These are phyloP conservation scores for Tylopilus subfusipes DNA, from an alignment of 768 basidiomycete genomes.

Conservation along the genomic window DNA sequence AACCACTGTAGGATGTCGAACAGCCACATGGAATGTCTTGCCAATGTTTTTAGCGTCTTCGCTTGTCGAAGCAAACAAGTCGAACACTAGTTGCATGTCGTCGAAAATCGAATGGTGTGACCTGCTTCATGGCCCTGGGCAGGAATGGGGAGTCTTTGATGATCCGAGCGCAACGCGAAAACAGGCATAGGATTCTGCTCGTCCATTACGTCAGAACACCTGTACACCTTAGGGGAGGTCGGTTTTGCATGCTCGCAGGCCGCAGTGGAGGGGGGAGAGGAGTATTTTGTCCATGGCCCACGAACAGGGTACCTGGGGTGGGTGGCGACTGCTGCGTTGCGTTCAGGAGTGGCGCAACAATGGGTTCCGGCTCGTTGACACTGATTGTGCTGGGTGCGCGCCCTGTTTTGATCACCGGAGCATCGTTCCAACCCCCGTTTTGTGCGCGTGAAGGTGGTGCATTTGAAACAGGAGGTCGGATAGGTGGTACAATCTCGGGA, in stretches of 20 bases:
- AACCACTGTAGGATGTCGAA: too few species aligned
- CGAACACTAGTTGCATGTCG: too few species aligned
- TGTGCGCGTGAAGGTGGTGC: constrained; percentile 63
- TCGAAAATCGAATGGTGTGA: too few species aligned
- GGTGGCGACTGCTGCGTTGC: too few species aligned
- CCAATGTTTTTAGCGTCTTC: too few species aligned
- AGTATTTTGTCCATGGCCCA: constrained; percentile 35
- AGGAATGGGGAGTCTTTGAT: too few species aligned
- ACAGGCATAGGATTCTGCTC: too few species aligned
- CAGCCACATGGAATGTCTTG: too few species aligned
- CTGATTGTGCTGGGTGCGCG: constrained; percentile 51
- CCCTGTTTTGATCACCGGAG: constrained; percentile 49
- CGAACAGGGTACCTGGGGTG: constrained; percentile 40
- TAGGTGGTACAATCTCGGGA: constrained; percentile 38
- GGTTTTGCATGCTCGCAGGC: constrained; percentile 34
- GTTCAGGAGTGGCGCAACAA: constrained; percentile 81
- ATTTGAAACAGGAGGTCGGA: constrained; percentile 40
- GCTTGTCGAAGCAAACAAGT: too few species aligned
- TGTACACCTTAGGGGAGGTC: constrained; percentile 53
- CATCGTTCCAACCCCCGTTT: constrained; percentile 90
- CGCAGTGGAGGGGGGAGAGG: constrained; percentile 50
- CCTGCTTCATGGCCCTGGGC: too few species aligned
- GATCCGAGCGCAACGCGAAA: too few species aligned
- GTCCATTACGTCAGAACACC: too few species aligned
- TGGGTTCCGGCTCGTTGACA: constrained; percentile 60